Conservation (phyloP, 179 eudicot genomes). For the Silene vulgaris region DNA sequence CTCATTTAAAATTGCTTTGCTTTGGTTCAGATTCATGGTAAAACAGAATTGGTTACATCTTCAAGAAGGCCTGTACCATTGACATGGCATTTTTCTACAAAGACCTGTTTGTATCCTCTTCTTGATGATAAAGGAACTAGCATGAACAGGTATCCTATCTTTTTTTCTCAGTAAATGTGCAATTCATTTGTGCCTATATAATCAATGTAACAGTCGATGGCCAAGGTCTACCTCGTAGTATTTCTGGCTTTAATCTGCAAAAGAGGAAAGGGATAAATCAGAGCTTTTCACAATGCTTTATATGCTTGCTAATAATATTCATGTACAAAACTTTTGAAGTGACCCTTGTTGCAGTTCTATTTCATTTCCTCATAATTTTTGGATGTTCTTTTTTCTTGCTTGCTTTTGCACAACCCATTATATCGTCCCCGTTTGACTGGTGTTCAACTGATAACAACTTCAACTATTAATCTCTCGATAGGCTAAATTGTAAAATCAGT, state of each 20-base stretch:
- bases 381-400: background rate
- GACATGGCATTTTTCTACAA: slow-evolving; percentile 94
- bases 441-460: background rate
- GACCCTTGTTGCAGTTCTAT: background rate
- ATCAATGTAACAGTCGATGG: background rate
- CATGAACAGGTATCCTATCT: slow-evolving; percentile 73
- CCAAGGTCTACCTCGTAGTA: background rate
- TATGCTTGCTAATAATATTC: background rate
- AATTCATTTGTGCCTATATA: background rate
- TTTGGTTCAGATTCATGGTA: slow-evolving; percentile 72
- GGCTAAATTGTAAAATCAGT: background rate
- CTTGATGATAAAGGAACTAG: slow-evolving; percentile 82
- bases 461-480: background rate
- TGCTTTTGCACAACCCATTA: background rate
- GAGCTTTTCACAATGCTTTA: background rate
- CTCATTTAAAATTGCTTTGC: slow-evolving; percentile 25
- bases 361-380: background rate
- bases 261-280: background rate
- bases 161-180: background rate
- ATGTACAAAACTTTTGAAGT: background rate
- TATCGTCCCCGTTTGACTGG: background rate
- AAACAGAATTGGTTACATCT: slow-evolving; percentile 85
- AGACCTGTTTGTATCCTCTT: slow-evolving; percentile 68
- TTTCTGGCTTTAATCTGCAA: slow-evolving; percentile 8
- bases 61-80: slow-evolving; percentile 94